A percentile compares a stretch with the other conserved stretches of the same genome.
These are phyloP conservation scores for Forsythia viridissima DNA, from an alignment of 257 asterid genomes.

Conservation along the genomic window DNA sequence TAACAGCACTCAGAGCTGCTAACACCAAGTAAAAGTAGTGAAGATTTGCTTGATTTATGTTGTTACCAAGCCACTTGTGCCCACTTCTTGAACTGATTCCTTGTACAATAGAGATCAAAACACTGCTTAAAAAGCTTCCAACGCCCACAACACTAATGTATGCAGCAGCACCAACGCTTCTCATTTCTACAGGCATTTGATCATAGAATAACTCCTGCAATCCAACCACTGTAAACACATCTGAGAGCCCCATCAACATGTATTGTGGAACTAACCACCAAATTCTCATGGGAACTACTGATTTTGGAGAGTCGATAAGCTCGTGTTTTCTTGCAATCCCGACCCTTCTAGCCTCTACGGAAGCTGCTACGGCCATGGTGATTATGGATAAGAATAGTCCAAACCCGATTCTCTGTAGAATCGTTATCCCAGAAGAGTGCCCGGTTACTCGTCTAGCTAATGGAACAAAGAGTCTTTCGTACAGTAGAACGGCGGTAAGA, in stretches of 20 bases:
- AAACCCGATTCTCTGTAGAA: conserved; percentile 55
- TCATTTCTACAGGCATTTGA: conserved; percentile 57
- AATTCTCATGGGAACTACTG: conserved; percentile 42
- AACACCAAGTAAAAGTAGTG: conserved; percentile 53
- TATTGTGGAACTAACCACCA: conserved; percentile 69
- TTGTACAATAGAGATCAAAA: conserved; percentile 44
- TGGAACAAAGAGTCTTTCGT: conserved; percentile 50
- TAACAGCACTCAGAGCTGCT: conserved; percentile 44
- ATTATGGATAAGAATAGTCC: conserved; percentile 40
- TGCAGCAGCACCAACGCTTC: conserved; percentile 66
- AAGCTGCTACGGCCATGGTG: conserved; percentile 49
- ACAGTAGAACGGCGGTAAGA: conserved; percentile 34
- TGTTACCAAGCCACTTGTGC: conserved; percentile 53
- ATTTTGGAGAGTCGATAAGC: conserved; percentile 29
- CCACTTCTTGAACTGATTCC: conserved; percentile 34
- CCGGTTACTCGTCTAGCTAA: conserved; percentile 40
- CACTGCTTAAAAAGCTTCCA: conserved; percentile 54
- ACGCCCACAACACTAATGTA: conserved; percentile 49
- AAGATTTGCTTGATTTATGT: conserved; percentile 44
- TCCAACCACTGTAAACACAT: conserved; percentile 58
- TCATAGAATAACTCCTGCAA: conserved; percentile 64
- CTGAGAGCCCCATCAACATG: conserved; percentile 45
- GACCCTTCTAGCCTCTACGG: conserved; percentile 40
- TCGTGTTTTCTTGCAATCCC: conserved; percentile 30
- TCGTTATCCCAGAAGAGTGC: conserved; percentile 54